Evolutionary conservation across 2,329 filamentous ascomycete genomes (phyloP), one percentile per base, ranked within the genome.

Genomic region (Sclerotinia glacialis): DNA sequence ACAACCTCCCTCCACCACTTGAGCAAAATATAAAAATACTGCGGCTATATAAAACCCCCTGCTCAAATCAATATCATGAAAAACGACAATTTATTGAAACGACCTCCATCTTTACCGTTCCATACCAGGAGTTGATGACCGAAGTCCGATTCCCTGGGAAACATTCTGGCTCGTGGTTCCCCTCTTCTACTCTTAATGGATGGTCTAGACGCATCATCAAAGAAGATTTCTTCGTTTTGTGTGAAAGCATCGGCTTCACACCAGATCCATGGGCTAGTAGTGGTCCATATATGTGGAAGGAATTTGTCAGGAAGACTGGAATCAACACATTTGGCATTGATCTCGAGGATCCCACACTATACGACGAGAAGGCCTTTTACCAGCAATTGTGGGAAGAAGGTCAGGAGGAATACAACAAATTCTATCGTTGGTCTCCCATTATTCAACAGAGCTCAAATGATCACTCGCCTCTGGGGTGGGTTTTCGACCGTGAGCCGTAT

Each of bases 201-300:
- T 64, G 61, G 61, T 3, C 16, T 18, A n/a, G 34, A 26, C 37
- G 61, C 0, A 18, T 64, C 6, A 18, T 54, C n/a, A 44, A 55
- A 6, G 14, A n/a, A n/a, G 50, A 55, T 31, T 64, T 55, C 14
- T 28, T 44, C 34, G 12, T 34, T 1, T 21, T 64, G 14, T 54
- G 49, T 34, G 34, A 31, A 7, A 54, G 1, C 2, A 44, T 64
- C 18, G 61, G 61, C 12, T 64, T 55, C 50, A 18, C 1, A 7
- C 61, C 61, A 21, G 61, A 54, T 44, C 49, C 61, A 23, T 64
- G 61, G 61, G 7, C 31, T 3, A 64, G 40, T 5, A 54, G 47
- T 11, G 61, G 61, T 34, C 61, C 61, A 16, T 31, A 64, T 9
- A 64, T 64, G 47, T 64, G 61, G 61, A 55, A 46, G 12, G 14